These are phyloP conservation scores for Panus rudis DNA, from an alignment of 768 basidiomycete genomes.

Conservation along the genomic window DNA sequence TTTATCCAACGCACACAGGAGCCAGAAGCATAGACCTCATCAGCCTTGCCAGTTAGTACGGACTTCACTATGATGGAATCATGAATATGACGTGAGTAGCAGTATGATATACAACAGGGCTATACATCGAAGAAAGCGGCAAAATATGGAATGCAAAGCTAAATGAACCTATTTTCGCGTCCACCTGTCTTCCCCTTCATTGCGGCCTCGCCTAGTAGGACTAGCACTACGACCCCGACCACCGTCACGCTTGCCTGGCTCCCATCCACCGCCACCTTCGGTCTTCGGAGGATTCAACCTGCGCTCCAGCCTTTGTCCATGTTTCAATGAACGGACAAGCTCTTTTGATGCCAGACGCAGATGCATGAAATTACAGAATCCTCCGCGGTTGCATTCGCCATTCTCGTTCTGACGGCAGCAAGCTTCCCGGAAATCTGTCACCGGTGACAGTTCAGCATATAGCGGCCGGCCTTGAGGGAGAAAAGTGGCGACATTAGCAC, in stretches of 20 bases:
- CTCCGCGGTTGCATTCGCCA: slow-evolving; percentile 95
- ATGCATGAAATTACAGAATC: slow-evolving; percentile 99
- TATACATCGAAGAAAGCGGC: background rate
- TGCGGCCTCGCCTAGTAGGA: slow-evolving; percentile 50
- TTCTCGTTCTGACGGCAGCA: slow-evolving; percentile 99
- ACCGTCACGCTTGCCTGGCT: slow-evolving; percentile 62
- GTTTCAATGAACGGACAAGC: slow-evolving; percentile 69
- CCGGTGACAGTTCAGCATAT: slow-evolving; percentile 95
- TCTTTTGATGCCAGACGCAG: slow-evolving; percentile 82
- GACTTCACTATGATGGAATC: no score
- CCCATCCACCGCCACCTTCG: slow-evolving; percentile 74
- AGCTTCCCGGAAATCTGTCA: slow-evolving; percentile 97
- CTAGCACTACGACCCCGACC: slow-evolving; percentile 71
- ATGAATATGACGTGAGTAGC: no score
- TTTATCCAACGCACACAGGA: no score
- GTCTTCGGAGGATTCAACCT: slow-evolving; percentile 61
- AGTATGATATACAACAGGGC: no score
- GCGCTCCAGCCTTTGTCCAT: slow-evolving; percentile 79
- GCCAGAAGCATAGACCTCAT: no score
- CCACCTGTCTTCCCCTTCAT: slow-evolving; percentile 63
- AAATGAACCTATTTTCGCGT: slow-evolving; percentile 25
- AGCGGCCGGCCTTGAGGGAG: slow-evolving; percentile 69
- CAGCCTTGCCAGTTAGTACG: no score
- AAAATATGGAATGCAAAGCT: no score
- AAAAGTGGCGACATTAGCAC: background rate